Evolutionary conservation across 2,329 filamentous ascomycete species (phyloP).

Genomic region (Alternaria viburni): DNA sequence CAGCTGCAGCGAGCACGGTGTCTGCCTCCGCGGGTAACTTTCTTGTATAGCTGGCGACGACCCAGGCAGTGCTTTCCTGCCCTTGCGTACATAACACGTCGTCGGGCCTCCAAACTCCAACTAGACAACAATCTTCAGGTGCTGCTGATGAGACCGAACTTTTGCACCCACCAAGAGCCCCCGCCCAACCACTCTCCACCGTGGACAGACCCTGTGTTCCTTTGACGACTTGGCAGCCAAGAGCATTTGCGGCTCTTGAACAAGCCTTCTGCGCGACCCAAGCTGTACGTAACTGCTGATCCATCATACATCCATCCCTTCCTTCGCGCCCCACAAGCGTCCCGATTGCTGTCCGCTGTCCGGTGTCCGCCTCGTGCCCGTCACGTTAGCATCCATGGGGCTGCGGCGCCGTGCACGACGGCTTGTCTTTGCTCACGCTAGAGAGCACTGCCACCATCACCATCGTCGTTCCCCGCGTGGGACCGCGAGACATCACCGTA

Average conservation of each 20-base stretch:
- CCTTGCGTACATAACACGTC: neutral
- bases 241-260: slow-evolving; percentile 30
- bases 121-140: neutral
- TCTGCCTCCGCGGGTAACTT: slow-evolving; percentile 8
- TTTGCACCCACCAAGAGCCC: neutral
- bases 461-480: slow-evolving; percentile 30
- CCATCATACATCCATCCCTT: slow-evolving; percentile 9
- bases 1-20: slow-evolving; percentile 6
- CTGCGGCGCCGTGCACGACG: slow-evolving; percentile 14
- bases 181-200: neutral
- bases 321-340: slow-evolving; percentile 11
- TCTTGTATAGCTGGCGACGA: slow-evolving; percentile 7
- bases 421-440: slow-evolving; percentile 21
- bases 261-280: slow-evolving; percentile 29
- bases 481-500: slow-evolving; percentile 21
- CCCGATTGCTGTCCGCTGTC: slow-evolving; percentile 1
- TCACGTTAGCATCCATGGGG: slow-evolving; percentile 7
- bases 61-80: neutral
- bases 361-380: neutral
- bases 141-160: neutral
- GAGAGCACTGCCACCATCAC: slow-evolving; percentile 29
- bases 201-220: slow-evolving; percentile 20
- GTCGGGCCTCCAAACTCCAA: neutral
- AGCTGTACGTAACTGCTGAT: slow-evolving; percentile 35
- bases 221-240: slow-evolving; percentile 36